These are phyloP conservation scores for Aspergillus nomiae DNA, from an alignment of 2,329 filamentous ascomycete species.

Conservation along the genomic window DNA sequence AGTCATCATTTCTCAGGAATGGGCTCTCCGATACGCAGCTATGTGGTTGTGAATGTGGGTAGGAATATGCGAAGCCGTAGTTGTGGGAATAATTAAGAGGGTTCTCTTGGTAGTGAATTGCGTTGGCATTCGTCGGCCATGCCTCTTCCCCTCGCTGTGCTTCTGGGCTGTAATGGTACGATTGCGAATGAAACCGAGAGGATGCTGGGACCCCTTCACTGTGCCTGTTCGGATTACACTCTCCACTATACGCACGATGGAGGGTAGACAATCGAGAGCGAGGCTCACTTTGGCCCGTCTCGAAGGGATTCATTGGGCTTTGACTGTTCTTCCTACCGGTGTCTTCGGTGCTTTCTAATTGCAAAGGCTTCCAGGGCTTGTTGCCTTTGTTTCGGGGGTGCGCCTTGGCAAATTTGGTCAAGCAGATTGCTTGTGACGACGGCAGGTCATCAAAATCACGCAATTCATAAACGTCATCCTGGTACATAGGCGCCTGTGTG, in stretches of 20 bases:
- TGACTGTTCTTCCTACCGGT: background rate
- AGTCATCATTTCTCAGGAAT: conserved; percentile 3
- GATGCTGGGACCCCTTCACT: background rate
- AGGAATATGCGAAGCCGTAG: conserved; percentile 4
- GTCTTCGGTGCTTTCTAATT: conserved; percentile 9
- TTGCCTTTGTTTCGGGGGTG: conserved; percentile 22
- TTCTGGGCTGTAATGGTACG: background rate
- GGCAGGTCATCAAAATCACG: conserved; percentile 22
- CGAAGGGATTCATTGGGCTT: conserved; percentile 4
- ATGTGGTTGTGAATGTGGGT: conserved; percentile 5
- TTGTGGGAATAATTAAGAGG: conserved; percentile 20
- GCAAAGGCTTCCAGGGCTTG: conserved; percentile 22
- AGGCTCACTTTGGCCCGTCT: conserved; percentile 7
- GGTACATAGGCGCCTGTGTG: background rate
- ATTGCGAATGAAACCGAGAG: conserved; percentile 5
- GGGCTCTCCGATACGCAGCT: conserved; percentile 9
- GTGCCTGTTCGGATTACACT: conserved; percentile 2
- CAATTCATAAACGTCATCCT: conserved; percentile 17
- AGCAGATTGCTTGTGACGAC: conserved; percentile 27
- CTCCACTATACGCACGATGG: conserved; percentile 3
- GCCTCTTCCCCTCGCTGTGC: conserved; percentile 1
- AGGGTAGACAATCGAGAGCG: conserved; percentile 12
- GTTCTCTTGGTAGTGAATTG: conserved; percentile 15
- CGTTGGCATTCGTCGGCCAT: conserved; percentile 12
- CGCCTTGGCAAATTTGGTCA: conserved; percentile 22